Conservation (phyloP, 2,329 filamentous ascomycete species). For the Bisporella sp. region DNA sequence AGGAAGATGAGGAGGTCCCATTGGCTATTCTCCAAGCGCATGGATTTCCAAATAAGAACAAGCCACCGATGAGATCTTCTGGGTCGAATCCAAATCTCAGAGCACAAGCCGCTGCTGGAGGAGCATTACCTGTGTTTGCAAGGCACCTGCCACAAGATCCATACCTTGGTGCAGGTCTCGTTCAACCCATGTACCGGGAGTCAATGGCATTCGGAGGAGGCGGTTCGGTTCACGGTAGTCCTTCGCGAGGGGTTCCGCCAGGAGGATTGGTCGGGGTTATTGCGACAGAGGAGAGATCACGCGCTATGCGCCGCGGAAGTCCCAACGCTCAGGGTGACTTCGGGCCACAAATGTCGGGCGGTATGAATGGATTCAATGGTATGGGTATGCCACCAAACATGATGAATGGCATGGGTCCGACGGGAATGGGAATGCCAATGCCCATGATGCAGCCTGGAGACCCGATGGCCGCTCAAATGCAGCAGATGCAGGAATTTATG, state of each 20-base stretch:
- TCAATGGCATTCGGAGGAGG: conserved; percentile 61
- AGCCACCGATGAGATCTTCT: conserved; percentile 62
- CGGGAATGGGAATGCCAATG: conserved; percentile 1
- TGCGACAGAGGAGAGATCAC: conserved; percentile 72
- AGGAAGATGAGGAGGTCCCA: conserved; percentile 83
- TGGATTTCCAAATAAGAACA: conserved; percentile 74
- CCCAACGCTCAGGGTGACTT: conserved; percentile 55
- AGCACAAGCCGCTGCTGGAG: conserved; percentile 51
- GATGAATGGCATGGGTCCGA: conserved; percentile 3
- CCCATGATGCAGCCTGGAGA: conserved; percentile 14
- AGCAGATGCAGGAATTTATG: conserved; percentile 84
- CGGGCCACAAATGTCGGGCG: conserved; percentile 23
- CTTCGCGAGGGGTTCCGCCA: conserved; percentile 42
- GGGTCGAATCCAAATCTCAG: conserved; percentile 68
- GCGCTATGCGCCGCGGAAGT: conserved; percentile 71
- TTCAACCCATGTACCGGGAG: conserved; percentile 66
- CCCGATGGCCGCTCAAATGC: conserved; percentile 48
- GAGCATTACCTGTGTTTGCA: conserved; percentile 73
- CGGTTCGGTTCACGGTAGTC: conserved; percentile 33
- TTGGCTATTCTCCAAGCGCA: conserved; percentile 82
- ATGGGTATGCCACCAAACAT: conserved; percentile 23
- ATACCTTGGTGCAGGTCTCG: conserved; percentile 71
- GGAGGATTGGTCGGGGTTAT: conserved; percentile 85
- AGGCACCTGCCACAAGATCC: conserved; percentile 77
- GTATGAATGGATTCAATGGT: conserved; percentile 23